Percentiles rank a stretch among this genome's conserved stretches.
phyloP scores from a whole-genome alignment of 768 basidiomycete species.

The Termitomyces sp. region DNA sequence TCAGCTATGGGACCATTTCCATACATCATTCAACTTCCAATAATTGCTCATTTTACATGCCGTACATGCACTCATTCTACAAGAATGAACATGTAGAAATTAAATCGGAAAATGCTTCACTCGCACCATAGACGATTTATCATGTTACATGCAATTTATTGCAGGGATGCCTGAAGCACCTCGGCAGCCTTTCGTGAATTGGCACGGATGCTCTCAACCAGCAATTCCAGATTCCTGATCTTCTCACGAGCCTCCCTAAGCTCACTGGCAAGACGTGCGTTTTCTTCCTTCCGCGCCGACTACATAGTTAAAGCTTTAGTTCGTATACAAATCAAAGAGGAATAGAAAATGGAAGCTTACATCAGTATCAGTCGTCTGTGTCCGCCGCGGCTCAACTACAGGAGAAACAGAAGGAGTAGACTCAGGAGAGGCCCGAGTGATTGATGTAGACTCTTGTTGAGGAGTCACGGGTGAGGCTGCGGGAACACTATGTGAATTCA shows the following conservation, averaged over 20 bases:
- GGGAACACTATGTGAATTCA: constrained; percentile 23
- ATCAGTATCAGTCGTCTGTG: constrained; percentile 19
- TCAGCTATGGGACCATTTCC: too few relatives aligned
- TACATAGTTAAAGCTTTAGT: not conserved
- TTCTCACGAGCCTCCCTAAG: constrained; percentile 76
- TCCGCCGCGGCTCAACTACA: constrained; percentile 15
- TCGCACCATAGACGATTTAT: not conserved
- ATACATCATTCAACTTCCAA: not conserved
- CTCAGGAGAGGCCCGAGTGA: constrained; percentile 9
- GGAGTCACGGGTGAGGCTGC: constrained; percentile 18
- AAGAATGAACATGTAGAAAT: not conserved
- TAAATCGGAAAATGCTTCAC: not conserved
- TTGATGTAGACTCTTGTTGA: constrained; percentile 15
- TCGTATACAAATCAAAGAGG: not conserved
- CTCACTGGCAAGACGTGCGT: constrained; percentile 54
- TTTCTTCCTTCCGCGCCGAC: constrained; percentile 44
- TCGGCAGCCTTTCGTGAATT: constrained; percentile 77
- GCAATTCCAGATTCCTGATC: constrained; percentile 79
- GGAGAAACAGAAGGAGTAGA: constrained; percentile 8
- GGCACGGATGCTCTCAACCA: constrained; percentile 68
- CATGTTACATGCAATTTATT: not conserved
- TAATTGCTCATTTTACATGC: not conserved
- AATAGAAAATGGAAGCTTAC: constrained; percentile 15
- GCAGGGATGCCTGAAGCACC: constrained; percentile 30
- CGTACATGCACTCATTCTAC: not conserved